Conservation (phyloP, 371 early-diverging fungal species). For the Mucor racemosus region DNA sequence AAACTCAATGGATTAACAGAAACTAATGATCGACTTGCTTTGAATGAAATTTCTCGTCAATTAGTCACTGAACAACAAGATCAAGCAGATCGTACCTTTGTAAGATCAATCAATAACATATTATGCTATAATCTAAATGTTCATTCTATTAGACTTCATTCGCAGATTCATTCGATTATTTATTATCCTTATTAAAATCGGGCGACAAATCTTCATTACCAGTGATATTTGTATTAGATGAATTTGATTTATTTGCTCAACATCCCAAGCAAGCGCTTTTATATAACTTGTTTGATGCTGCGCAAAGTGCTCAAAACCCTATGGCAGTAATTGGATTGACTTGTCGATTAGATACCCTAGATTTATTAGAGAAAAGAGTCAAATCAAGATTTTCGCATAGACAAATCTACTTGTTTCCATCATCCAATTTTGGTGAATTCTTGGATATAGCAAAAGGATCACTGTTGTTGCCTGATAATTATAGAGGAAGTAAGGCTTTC, state of each 20-base stretch:
- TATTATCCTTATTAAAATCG: conserved; percentile 65
- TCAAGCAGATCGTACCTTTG: conserved; percentile 32
- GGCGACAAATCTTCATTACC: conserved; percentile 65
- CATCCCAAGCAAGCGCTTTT: conserved; percentile 89
- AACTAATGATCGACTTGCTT: conserved; percentile 79
- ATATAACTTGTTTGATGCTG: conserved; percentile 92
- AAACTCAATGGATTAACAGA: conserved; percentile 83
- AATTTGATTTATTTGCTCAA: conserved; percentile 88
- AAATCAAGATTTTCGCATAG: conserved; percentile 94
- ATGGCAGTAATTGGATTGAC: conserved; percentile 89
- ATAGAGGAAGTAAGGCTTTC: conserved; percentile 28
- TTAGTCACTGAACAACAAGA: conserved; percentile 51
- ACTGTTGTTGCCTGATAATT: conserved; percentile 38
- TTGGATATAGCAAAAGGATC: conserved; percentile 54
- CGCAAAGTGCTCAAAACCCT: conserved; percentile 83
- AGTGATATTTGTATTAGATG: conserved; percentile 87
- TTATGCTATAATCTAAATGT: too few relatives aligned
- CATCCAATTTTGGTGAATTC: conserved; percentile 63
- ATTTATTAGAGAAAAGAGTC: conserved; percentile 91
- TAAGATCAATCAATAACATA: conserved; percentile 9
- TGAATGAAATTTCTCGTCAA: conserved; percentile 84
- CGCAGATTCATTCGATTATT: conserved; percentile 68
- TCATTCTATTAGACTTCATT: conserved; percentile 53
- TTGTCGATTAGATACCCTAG: conserved; percentile 80
- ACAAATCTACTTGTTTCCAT: conserved; percentile 71